Evolutionary conservation across 2,329 filamentous ascomycete species (phyloP), one percentile per base, ranked within the genome.

Genomic region (Colletotrichum sansevieriae): DNA sequence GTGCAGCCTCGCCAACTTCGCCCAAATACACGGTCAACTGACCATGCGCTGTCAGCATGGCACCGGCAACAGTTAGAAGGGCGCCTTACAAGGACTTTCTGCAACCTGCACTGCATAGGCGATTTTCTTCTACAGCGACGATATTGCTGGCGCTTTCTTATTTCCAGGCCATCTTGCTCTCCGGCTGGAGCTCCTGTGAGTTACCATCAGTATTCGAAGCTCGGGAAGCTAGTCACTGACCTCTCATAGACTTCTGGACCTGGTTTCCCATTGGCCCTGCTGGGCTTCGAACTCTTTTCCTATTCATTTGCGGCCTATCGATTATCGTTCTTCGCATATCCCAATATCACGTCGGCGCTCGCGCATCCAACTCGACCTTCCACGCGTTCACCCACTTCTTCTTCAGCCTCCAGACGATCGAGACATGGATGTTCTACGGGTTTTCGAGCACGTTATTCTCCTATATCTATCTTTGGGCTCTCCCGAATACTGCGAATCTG

Each of bases 291-390:
- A 88, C 93, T 6, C 77, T 91, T 15, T 85, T 94, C 71, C 87
- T 98, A 71, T 95, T 95, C 81, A 82, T 92, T 70, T 91, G 91
- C 73, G 90, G 89, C 69, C 87, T 98, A 68, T 83, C 89, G 65
- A 87, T 98, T 73, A 92, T 97, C 81, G 87, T 97, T 73, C 87
- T 98, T 59, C 93, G 95, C 75, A 93, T 98, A 75, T 90, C 92
- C 51, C 91, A 95, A 78, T 90, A 94, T 79, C 93, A 95, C 76
- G 86, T 92, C 71, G 92, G 92, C 73, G 78, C 87, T 68, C 87
- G 92, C 76, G 95, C 92, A 18, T 91, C 92, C 44, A 83, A 85
- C 65, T 93, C 92, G 4, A 85, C 88, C 54, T 84, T 91, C 73
- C 84, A 91, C 68, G 91, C 89, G 8, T 86, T 95, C 63, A 81